phyloP scores from a whole-genome alignment of 1,139 yeast species.

The Wickerhamiella pararugosa region DNA sequence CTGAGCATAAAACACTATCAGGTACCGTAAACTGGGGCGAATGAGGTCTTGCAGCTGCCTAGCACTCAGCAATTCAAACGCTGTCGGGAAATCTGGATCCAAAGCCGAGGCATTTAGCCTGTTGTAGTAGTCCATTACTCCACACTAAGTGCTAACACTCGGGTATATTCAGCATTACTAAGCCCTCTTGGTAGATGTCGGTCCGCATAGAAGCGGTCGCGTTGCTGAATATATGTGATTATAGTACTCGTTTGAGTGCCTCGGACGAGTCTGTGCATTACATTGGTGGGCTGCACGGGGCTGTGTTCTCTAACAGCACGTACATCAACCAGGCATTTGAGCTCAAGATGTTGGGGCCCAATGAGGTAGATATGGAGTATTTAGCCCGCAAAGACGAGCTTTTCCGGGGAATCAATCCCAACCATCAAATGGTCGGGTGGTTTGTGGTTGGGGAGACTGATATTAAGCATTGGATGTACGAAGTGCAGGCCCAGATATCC shows the following conservation, averaged over 20 bases:
- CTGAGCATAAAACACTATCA: slow-evolving; percentile 69
- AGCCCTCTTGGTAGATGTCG: not conserved
- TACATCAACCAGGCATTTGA: slow-evolving; percentile 23
- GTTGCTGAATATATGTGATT: slow-evolving; percentile 25
- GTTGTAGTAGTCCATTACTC: slow-evolving; percentile 66
- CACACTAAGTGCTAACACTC: not conserved
- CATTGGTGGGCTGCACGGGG: slow-evolving; percentile 21
- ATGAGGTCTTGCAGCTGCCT: slow-evolving; percentile 62
- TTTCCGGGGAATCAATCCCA: slow-evolving; percentile 15
- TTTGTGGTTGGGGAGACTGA: slow-evolving; percentile 1
- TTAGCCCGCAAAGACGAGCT: slow-evolving; percentile 14
- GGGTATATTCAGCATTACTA: not conserved
- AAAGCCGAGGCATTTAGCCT: slow-evolving; percentile 62
- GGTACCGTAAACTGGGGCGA: slow-evolving; percentile 70
- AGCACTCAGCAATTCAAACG: slow-evolving; percentile 71
- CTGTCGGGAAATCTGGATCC: slow-evolving; percentile 63
- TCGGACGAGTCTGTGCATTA: slow-evolving; percentile 21
- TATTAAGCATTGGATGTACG: slow-evolving; percentile 8
- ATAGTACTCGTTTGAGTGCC: slow-evolving; percentile 19
- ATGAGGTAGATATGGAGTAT: slow-evolving; percentile 15
- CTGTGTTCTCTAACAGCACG: slow-evolving; percentile 14
- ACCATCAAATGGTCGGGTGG: slow-evolving; percentile 8
- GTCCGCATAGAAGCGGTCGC: slow-evolving; percentile 23
- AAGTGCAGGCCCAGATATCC: slow-evolving; percentile 7
- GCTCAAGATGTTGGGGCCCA: slow-evolving; percentile 16